Percentiles rank a stretch among this genome's conserved stretches.
Conservation (phyloP, 495 filamentous ascomycete species). For the Aspergillus cavernicola region DNA sequence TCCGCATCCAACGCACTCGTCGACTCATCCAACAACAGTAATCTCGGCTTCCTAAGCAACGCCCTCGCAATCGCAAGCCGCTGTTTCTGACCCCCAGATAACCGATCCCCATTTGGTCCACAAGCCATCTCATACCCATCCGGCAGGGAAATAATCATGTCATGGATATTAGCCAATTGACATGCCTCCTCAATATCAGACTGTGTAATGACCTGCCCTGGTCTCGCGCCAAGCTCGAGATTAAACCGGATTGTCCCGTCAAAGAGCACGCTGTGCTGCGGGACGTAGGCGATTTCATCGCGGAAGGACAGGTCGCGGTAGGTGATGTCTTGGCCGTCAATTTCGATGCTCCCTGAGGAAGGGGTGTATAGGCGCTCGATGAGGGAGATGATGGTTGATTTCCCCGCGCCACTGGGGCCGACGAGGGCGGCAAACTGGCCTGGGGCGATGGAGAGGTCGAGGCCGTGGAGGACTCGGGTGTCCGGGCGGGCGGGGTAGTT, state of each 20-base stretch:
- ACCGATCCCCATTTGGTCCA: slow-evolving; percentile 55
- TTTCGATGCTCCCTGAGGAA: slow-evolving; percentile 33
- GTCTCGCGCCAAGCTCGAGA: slow-evolving; percentile 47
- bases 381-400: slow-evolving; percentile 56
- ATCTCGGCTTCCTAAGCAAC: slow-evolving; percentile 60
- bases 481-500: slow-evolving; percentile 57
- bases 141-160: slow-evolving; percentile 51
- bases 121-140: slow-evolving; percentile 63
- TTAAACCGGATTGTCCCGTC: slow-evolving; percentile 52
- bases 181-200: slow-evolving; percentile 55
- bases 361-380: slow-evolving; percentile 57
- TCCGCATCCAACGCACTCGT: slow-evolving; percentile 69
- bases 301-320: slow-evolving; percentile 33
- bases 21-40: slow-evolving; percentile 74
- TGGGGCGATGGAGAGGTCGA: slow-evolving; percentile 52
- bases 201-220: slow-evolving; percentile 37
- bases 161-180: slow-evolving; percentile 54
- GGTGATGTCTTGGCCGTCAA: slow-evolving; percentile 39
- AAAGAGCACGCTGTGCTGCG: slow-evolving; percentile 47
- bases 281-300: slow-evolving; percentile 49
- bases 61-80: slow-evolving; percentile 72
- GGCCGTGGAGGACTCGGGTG: slow-evolving; percentile 46
- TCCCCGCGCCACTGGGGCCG: slow-evolving; percentile 58
- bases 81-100: slow-evolving; percentile 76
- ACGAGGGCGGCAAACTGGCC: slow-evolving; percentile 59